Conservation (phyloP, 805 yeast species). For the Diddensiella santjacobensis region DNA sequence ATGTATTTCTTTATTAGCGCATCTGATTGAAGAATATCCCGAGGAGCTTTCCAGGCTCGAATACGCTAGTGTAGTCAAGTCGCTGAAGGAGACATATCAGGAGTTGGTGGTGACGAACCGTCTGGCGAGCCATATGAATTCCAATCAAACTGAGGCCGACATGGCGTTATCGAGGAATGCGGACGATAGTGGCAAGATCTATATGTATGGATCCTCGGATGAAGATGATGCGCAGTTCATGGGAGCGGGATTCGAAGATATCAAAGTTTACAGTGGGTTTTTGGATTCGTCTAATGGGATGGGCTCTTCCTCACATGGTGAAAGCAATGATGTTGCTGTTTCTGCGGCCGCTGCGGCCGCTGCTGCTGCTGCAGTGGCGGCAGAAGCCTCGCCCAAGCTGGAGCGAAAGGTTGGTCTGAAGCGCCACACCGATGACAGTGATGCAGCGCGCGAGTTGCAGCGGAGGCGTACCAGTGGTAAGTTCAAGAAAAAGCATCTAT, state of each 20-base stretch:
- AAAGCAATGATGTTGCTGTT: not conserved
- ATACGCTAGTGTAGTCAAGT: constrained; percentile 26
- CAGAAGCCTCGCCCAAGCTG: not conserved
- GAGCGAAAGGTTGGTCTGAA: constrained; percentile 11
- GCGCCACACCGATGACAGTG: constrained; percentile 10
- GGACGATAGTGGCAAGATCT: not conserved
- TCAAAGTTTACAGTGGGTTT: not conserved
- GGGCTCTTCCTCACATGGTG: not conserved
- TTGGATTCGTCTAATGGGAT: not conserved
- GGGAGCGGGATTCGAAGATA: not conserved
- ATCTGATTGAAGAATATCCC: constrained; percentile 32
- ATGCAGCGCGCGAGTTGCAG: constrained; percentile 6
- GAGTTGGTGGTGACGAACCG: not conserved
- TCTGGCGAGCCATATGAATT: constrained; percentile 5
- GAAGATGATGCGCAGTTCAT: not conserved
- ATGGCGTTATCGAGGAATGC: not conserved
- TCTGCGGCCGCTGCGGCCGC: not conserved
- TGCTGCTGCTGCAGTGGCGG: not conserved
- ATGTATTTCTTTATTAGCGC: constrained; percentile 25
- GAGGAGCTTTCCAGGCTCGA: constrained; percentile 32
- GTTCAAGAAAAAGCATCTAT: not conserved
- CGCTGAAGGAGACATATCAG: constrained; percentile 9
- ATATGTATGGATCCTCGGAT: not conserved
- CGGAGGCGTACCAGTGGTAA: constrained; percentile 9
- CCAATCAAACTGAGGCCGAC: constrained; percentile 12